phyloP scores from a whole-genome alignment of 495 filamentous ascomycete species.

The Penicillium herquei region DNA sequence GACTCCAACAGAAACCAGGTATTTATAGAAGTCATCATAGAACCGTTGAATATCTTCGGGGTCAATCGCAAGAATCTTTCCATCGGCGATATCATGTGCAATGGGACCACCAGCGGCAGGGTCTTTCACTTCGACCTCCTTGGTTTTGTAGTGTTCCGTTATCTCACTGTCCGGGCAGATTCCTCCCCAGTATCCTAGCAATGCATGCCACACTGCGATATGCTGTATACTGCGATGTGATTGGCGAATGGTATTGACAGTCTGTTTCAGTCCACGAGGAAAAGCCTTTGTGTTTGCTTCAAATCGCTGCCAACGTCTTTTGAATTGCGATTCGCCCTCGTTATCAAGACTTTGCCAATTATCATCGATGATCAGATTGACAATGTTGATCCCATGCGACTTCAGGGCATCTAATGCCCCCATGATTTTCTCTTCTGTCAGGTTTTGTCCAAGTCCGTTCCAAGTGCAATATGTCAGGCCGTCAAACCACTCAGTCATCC shows the following conservation, averaged over 20 bases:
- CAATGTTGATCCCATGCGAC: constrained; percentile 69
- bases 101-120: constrained; percentile 59
- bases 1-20: constrained; percentile 65
- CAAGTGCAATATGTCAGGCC: constrained; percentile 84
- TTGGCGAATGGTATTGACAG: constrained; percentile 64
- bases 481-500: constrained; percentile 88
- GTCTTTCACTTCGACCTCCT: constrained; percentile 59
- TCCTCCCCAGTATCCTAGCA: constrained; percentile 96
- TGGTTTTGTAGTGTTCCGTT: constrained; percentile 73
- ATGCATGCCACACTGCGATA: constrained; percentile 91
- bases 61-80: constrained; percentile 60
- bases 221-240: constrained; percentile 73
- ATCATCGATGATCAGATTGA: constrained; percentile 89
- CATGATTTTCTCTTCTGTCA: constrained; percentile 78
- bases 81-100: constrained; percentile 22
- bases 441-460: constrained; percentile 82
- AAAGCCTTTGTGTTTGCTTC: constrained; percentile 82
- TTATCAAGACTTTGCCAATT: constrained; percentile 87
- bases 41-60: constrained; percentile 68
- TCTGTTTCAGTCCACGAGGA: constrained; percentile 70
- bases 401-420: constrained; percentile 70
- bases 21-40: constrained; percentile 90
- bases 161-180: constrained; percentile 71
- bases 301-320: constrained; percentile 63
- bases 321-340: constrained; percentile 50